Evolutionary conservation across 2,329 filamentous ascomycete species (phyloP).

Genomic region (Phialophora verrucosa): DNA sequence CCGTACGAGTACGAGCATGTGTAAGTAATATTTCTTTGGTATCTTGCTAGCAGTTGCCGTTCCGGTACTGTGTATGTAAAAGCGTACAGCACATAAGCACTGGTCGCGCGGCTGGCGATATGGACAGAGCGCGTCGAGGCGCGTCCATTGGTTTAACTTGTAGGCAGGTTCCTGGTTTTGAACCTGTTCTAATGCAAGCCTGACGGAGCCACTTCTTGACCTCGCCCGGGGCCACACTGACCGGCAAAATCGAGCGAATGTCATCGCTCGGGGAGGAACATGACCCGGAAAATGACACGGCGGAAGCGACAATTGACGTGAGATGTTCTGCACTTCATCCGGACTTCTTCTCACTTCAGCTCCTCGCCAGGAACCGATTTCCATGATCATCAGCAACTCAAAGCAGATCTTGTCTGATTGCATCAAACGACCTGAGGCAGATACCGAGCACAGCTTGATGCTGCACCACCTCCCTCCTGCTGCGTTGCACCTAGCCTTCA

Average conservation of each 20-base stretch:
- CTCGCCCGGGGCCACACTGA: conserved; percentile 32
- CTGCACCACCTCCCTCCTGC: conserved; percentile 14
- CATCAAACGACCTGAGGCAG: conserved; percentile 26
- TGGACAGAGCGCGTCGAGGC: conserved; percentile 34
- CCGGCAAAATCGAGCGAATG: conserved; percentile 31
- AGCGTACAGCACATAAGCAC: conserved; percentile 30
- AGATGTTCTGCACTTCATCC: conserved; percentile 23
- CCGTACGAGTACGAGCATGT: conserved; percentile 21
- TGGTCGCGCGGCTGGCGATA: conserved; percentile 35
- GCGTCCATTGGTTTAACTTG: conserved; percentile 33
- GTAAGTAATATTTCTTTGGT: conserved; percentile 15
- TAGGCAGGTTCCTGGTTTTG: conserved; percentile 35
- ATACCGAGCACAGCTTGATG: conserved; percentile 15
- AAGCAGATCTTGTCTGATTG: conserved; percentile 2
- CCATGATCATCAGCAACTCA: conserved; percentile 9
- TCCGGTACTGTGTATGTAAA: conserved; percentile 19
- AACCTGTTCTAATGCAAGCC: conserved; percentile 36
- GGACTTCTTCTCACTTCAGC: conserved; percentile 16
- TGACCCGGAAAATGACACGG: conserved; percentile 27
- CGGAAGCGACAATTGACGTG: conserved; percentile 31
- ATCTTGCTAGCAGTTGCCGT: conserved; percentile 9
- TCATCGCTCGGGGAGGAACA: conserved; percentile 28
- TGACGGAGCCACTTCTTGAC: conserved; percentile 25
- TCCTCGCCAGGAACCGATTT: conserved; percentile 8
- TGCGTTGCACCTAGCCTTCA: conserved; percentile 22